A percentile compares a stretch with the other conserved stretches of the same genome.
phyloP scores from a whole-genome alignment of 371 early-diverging fungal genomes.

The Lichtheimia ornata region DNA sequence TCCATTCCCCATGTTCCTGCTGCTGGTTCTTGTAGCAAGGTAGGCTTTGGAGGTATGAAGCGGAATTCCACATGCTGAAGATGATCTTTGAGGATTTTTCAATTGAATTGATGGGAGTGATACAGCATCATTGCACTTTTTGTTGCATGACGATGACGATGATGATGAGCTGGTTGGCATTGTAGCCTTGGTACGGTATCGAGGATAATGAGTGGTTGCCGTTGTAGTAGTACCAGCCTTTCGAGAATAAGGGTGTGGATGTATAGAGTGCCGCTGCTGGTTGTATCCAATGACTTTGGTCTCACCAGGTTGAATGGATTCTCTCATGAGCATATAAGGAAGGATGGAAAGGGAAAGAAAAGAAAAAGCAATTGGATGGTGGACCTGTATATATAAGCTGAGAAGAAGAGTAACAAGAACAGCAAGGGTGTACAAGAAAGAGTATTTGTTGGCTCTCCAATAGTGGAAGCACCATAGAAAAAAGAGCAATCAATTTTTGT shows the following conservation, averaged over 20 bases:
- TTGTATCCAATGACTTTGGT: slow-evolving; percentile 1
- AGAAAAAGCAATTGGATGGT: not conserved
- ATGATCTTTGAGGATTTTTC: not conserved
- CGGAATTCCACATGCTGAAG: too few relatives aligned
- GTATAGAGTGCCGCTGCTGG: too few relatives aligned
- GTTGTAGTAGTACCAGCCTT: not conserved
- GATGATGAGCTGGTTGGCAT: not conserved
- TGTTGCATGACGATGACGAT: not conserved
- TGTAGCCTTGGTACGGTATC: not conserved
- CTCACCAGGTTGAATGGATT: slow-evolving; percentile 1
- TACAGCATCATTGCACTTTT: slow-evolving; percentile 3
- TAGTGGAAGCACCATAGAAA: not conserved
- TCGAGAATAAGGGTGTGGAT: too few relatives aligned
- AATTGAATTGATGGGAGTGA: slow-evolving; percentile 3
- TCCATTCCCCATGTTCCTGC: not conserved
- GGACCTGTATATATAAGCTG: not conserved
- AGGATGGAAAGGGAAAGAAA: not conserved
- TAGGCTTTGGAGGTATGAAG: not conserved
- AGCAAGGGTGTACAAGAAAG: not conserved
- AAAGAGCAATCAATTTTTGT: not conserved
- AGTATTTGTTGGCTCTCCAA: not conserved
- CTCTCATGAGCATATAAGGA: slow-evolving; percentile 1
- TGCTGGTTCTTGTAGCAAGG: not conserved
- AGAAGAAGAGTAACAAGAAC: not conserved
- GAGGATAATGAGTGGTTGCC: not conserved